Conservation (phyloP, 2,329 filamentous ascomycete species). For the Orbilia javanica region DNA sequence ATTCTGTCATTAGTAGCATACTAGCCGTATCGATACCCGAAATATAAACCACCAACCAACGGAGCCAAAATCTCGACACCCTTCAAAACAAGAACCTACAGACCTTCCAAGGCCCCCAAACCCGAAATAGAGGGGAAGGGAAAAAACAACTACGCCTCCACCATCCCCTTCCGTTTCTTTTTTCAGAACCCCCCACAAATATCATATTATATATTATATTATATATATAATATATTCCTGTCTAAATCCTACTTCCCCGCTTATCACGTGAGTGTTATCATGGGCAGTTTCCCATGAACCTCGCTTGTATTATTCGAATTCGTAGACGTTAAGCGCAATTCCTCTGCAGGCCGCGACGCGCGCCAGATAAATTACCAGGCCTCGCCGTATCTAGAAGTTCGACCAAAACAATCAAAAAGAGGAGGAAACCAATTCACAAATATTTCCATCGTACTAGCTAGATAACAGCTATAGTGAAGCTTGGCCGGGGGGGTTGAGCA, state of each 20-base stretch:
- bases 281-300: not conserved
- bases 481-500: no score
- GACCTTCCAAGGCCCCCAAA: not conserved
- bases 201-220: not conserved
- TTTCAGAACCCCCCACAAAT: not conserved
- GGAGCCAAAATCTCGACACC: not conserved
- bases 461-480: no score
- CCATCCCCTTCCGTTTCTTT: conserved; percentile 1
- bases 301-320: not conserved
- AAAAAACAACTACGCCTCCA: not conserved
- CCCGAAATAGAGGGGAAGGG: no score
- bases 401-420: no score
- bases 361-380: not conserved
- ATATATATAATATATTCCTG: not conserved
- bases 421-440: no score
- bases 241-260: not conserved
- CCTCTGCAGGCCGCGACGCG: not conserved
- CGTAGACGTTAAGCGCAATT: not conserved
- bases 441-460: no score
- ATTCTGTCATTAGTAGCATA: not conserved
- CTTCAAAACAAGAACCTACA: not conserved
- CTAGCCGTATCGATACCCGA: not conserved
- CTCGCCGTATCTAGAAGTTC: not conserved
- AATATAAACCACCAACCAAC: not conserved
- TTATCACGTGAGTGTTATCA: not conserved